Evolutionary conservation across 306 rosid species (phyloP).

Genomic region (Adenanthera pavonina): DNA sequence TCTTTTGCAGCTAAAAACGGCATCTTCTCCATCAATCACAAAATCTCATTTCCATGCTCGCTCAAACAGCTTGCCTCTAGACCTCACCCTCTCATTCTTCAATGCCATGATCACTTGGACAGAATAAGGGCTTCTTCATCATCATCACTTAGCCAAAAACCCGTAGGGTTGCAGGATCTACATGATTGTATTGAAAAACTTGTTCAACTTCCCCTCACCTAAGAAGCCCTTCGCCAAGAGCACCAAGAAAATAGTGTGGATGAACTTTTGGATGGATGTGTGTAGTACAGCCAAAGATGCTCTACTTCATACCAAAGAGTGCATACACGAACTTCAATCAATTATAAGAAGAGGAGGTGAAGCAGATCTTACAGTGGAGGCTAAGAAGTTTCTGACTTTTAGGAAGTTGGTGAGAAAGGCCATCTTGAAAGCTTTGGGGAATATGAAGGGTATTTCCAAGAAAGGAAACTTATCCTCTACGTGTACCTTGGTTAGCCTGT

Average conservation of each 20-base stretch:
- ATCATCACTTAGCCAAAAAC: not conserved
- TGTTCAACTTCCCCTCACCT: not conserved
- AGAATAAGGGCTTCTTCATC: not conserved
- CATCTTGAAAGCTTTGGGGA: not conserved
- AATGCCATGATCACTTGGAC: slow-evolving; percentile 3
- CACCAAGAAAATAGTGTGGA: not conserved
- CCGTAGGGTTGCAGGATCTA: not conserved
- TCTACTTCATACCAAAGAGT: not conserved
- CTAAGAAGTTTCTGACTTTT: not conserved
- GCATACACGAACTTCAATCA: not conserved
- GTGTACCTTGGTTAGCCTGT: too few relatives aligned
- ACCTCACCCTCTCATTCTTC: not conserved
- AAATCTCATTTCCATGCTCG: slow-evolving; percentile 35
- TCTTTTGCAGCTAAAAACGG: slow-evolving; percentile 24
- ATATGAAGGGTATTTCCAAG: too few relatives aligned
- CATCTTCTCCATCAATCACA: slow-evolving; percentile 11
- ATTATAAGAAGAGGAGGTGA: not conserved
- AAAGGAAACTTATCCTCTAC: too few relatives aligned
- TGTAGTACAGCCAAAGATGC: not conserved
- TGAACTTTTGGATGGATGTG: slow-evolving; percentile 6
- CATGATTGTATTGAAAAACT: not conserved
- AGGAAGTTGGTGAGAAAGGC: not conserved
- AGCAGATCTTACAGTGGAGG: not conserved
- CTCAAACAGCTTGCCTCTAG: slow-evolving; percentile 35
- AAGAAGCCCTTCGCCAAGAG: not conserved